Conservation (phyloP, 768 basidiomycete genomes). For the Boletales sp. region DNA sequence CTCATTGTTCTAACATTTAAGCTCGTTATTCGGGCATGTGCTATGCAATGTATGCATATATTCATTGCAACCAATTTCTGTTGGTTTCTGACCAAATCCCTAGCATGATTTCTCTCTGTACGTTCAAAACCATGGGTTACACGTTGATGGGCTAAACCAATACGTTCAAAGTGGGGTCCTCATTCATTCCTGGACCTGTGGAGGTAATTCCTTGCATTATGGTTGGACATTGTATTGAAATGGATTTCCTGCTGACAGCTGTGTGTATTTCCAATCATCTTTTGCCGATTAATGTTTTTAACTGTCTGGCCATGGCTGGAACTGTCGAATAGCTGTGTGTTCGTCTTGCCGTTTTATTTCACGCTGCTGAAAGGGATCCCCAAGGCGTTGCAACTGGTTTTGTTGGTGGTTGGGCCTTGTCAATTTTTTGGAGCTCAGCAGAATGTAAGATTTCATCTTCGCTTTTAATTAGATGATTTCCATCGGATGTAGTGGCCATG, state of each 20-base stretch:
- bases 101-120: neutral
- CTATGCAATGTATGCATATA: neutral
- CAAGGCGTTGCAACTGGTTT: neutral
- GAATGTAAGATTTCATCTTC: neutral
- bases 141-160: neutral
- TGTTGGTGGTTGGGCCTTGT: neutral
- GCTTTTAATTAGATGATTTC: too few species aligned
- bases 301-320: too few species aligned
- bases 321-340: neutral
- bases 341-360: neutral
- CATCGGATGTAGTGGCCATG: neutral
- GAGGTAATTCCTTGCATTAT: neutral
- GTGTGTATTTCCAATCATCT: neutral
- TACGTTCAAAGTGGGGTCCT: neutral
- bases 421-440: neutral
- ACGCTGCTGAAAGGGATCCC: neutral
- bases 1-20: neutral
- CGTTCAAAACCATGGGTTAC: neutral
- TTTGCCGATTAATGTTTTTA: neutral
- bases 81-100: neutral
- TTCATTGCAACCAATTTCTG: neutral
- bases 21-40: neutral
- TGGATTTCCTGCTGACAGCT: neutral
- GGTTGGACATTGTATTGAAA: too few species aligned
- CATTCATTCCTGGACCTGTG: neutral